Conservation (phyloP, 2,329 filamentous ascomycete species). For the Metarhizium robertsii region DNA sequence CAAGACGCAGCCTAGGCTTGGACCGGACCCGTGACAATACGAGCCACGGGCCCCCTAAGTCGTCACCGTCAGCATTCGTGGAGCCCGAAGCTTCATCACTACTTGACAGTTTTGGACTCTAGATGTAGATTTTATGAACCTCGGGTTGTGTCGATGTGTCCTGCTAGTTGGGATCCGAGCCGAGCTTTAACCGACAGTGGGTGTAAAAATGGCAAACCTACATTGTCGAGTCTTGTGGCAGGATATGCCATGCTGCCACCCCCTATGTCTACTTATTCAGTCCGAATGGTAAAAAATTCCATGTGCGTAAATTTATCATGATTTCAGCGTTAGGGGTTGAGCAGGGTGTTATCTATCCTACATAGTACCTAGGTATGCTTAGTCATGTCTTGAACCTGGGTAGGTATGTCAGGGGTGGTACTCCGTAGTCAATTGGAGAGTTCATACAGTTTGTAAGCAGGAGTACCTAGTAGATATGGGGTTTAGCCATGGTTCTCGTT, state of each 20-base stretch:
- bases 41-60: slow-evolving; percentile 27
- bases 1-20: slow-evolving; percentile 29
- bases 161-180: neutral
- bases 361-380: no score
- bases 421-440: no score
- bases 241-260: neutral
- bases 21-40: slow-evolving; percentile 11
- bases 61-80: slow-evolving; percentile 69
- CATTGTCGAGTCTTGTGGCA: neutral
- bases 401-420: no score
- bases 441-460: no score
- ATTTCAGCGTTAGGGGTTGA: no score
- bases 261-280: neutral
- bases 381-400: no score
- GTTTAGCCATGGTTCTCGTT: neutral
- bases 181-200: neutral
- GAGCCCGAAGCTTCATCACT: slow-evolving; percentile 87
- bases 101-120: slow-evolving; percentile 91
- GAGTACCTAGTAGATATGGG: no score
- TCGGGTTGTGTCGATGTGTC: neutral
- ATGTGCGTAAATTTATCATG: no score
- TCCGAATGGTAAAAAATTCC: no score
- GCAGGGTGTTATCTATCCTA: no score
- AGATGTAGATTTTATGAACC: slow-evolving; percentile 2
- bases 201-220: neutral